These are phyloP conservation scores for Penicillium digitatum DNA, from an alignment of 2,329 filamentous ascomycete species.

Conservation along the genomic window DNA sequence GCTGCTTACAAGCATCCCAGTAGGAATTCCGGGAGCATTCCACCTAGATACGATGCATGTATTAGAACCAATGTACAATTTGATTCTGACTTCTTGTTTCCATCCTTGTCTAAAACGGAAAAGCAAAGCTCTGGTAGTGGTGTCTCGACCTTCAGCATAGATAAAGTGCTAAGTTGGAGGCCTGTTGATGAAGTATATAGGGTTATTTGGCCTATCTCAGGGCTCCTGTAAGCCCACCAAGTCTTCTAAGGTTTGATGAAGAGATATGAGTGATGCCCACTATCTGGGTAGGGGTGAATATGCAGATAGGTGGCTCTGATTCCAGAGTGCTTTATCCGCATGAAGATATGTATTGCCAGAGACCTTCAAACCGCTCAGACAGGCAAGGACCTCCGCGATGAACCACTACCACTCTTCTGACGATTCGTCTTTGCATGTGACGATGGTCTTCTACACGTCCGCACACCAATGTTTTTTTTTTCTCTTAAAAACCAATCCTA, in stretches of 20 bases:
- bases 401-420: neutral
- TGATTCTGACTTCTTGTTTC: neutral
- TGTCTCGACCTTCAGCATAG: neutral
- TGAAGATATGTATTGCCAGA: neutral
- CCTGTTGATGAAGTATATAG: neutral
- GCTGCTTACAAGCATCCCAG: slow-evolving; percentile 3
- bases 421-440: neutral
- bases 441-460: neutral
- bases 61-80: slow-evolving; percentile 9
- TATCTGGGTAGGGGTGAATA: neutral
- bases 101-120: neutral
- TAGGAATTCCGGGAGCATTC: slow-evolving; percentile 2
- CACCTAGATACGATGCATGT: slow-evolving; percentile 12
- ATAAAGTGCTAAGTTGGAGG: neutral
- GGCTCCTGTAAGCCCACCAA: neutral
- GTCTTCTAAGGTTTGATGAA: neutral
- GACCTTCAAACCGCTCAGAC: neutral
- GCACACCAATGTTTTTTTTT: neutral
- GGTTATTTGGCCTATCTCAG: neutral
- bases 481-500: neutral
- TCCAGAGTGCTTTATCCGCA: neutral
- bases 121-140: neutral
- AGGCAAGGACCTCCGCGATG: too few relatives aligned
- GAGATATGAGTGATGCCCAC: neutral
- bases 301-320: neutral